Percentiles rank a stretch among this genome's conserved stretches.
phyloP scores from a whole-genome alignment of 176 grass and related monocot genomes.

The Carex scoparia region DNA sequence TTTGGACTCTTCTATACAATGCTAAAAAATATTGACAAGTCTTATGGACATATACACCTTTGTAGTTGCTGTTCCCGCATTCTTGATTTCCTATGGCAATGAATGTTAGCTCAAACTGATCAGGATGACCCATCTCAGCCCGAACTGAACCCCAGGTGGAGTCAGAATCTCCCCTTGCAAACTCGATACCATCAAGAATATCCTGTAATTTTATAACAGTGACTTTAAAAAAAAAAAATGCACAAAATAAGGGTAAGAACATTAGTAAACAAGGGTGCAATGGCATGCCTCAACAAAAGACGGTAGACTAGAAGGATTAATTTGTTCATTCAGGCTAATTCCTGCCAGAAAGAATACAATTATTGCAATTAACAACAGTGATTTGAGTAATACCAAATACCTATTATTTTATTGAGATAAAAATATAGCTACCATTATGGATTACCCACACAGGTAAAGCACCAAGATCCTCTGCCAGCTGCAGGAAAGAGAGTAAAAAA shows the following conservation, averaged over 20 bases:
- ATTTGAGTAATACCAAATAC: neutral
- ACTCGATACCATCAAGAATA: slow-evolving; percentile 78
- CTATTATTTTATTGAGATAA: slow-evolving; percentile 18
- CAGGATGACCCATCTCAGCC: slow-evolving; percentile 83
- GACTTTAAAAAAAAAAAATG: slow-evolving; percentile 13
- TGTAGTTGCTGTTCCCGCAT: slow-evolving; percentile 64
- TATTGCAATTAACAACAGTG: slow-evolving; percentile 7
- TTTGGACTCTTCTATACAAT: slow-evolving; percentile 14
- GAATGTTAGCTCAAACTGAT: slow-evolving; percentile 75
- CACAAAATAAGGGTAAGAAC: neutral
- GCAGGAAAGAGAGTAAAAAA: slow-evolving; percentile 27
- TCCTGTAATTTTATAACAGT: slow-evolving; percentile 46
- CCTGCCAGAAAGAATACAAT: slow-evolving; percentile 49
- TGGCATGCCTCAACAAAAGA: slow-evolving; percentile 76
- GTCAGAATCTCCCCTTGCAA: slow-evolving; percentile 64
- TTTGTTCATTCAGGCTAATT: slow-evolving; percentile 61
- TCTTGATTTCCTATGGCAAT: slow-evolving; percentile 90
- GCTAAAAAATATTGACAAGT: neutral
- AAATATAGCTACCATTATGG: slow-evolving; percentile 55
- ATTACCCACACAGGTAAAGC: slow-evolving; percentile 84
- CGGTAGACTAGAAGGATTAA: slow-evolving; percentile 51
- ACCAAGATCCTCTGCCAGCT: slow-evolving; percentile 86
- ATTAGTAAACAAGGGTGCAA: neutral
- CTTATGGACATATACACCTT: slow-evolving; percentile 40
- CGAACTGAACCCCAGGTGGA: slow-evolving; percentile 79